Evolutionary conservation across 495 filamentous ascomycete species (phyloP).

Genomic region (Penicillium desertorum): DNA sequence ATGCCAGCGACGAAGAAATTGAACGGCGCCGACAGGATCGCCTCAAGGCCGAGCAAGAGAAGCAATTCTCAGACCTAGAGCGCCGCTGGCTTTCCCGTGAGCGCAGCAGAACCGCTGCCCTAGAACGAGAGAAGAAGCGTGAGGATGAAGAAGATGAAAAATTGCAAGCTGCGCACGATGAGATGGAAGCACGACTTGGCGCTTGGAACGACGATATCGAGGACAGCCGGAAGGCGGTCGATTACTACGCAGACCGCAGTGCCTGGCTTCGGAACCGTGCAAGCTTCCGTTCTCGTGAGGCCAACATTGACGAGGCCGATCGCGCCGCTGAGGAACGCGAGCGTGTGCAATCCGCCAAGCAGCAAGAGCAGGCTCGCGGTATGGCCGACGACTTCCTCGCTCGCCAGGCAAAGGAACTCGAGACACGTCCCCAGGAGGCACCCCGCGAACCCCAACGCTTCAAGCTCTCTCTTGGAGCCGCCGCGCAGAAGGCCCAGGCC

Average conservation of each 20-base stretch:
- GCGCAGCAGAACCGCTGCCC: slow-evolving; percentile 73
- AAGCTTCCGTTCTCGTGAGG: slow-evolving; percentile 68
- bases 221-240: slow-evolving; percentile 64
- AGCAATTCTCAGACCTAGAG: slow-evolving; percentile 81
- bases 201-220: slow-evolving; percentile 92
- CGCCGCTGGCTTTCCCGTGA: slow-evolving; percentile 89
- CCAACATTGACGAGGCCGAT: slow-evolving; percentile 74
- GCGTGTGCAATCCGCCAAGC: slow-evolving; percentile 61
- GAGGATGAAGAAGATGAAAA: slow-evolving; percentile 68
- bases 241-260: slow-evolving; percentile 84
- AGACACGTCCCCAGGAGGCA: slow-evolving; percentile 48
- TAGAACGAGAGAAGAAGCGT: slow-evolving; percentile 77
- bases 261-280: slow-evolving; percentile 83
- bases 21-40: slow-evolving; percentile 70
- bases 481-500: slow-evolving; percentile 76
- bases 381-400: slow-evolving; percentile 94
- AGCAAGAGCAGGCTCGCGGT: slow-evolving; percentile 75
- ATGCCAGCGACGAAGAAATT: slow-evolving; percentile 84
- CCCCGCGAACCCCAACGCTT: slow-evolving; percentile 79
- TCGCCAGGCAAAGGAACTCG: slow-evolving; percentile 82
- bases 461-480: slow-evolving; percentile 89
- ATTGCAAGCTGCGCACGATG: slow-evolving; percentile 59
- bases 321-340: slow-evolving; percentile 76
- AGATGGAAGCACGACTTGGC: slow-evolving; percentile 67
- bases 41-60: slow-evolving; percentile 71